These are phyloP conservation scores for Strigomonas galati DNA, from an alignment of 208 protist species.

Conservation along the genomic window DNA sequence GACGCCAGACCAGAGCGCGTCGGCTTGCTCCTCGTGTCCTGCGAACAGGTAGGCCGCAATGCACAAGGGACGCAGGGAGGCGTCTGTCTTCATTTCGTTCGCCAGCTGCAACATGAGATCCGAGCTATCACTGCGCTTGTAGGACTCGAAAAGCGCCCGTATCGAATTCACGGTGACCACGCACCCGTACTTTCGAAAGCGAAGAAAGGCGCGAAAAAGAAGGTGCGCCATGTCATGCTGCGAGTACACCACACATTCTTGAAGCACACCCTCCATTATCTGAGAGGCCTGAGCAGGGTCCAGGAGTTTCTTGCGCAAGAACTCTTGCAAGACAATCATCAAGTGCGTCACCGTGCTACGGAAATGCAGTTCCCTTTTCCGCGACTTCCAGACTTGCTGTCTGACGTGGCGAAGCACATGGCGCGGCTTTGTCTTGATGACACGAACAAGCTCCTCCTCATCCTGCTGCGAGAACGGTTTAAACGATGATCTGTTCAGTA, in stretches of 20 bases:
- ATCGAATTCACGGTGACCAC: slow-evolving; percentile 70
- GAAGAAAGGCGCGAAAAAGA: slow-evolving; percentile 83
- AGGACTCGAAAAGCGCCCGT: slow-evolving; percentile 83
- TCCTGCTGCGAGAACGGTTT: slow-evolving; percentile 84
- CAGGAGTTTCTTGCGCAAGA: slow-evolving; percentile 82
- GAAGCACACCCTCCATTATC: slow-evolving; percentile 87
- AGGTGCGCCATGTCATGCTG: slow-evolving; percentile 91
- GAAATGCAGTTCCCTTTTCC: slow-evolving; percentile 84
- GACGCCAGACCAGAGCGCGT: slow-evolving; percentile 54
- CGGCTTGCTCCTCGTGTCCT: slow-evolving; percentile 51
- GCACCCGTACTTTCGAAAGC: slow-evolving; percentile 89
- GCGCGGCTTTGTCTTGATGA: slow-evolving; percentile 82
- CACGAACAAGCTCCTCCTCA: slow-evolving; percentile 78
- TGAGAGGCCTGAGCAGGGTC: slow-evolving; percentile 72
- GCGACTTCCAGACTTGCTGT: slow-evolving; percentile 85
- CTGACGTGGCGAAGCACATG: slow-evolving; percentile 86
- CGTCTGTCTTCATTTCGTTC: slow-evolving; percentile 74
- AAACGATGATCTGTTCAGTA: slow-evolving; percentile 31
- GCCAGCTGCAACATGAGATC: slow-evolving; percentile 86
- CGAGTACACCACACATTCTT: slow-evolving; percentile 81
- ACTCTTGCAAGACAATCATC: slow-evolving; percentile 90
- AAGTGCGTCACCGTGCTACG: slow-evolving; percentile 87
- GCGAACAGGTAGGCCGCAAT: slow-evolving; percentile 85
- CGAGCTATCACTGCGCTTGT: slow-evolving; percentile 75
- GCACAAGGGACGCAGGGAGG: slow-evolving; percentile 71